Base-by-base conservation (phyloP, 495 filamentous ascomycete species). In the Bryoglossum gracile region DNA sequence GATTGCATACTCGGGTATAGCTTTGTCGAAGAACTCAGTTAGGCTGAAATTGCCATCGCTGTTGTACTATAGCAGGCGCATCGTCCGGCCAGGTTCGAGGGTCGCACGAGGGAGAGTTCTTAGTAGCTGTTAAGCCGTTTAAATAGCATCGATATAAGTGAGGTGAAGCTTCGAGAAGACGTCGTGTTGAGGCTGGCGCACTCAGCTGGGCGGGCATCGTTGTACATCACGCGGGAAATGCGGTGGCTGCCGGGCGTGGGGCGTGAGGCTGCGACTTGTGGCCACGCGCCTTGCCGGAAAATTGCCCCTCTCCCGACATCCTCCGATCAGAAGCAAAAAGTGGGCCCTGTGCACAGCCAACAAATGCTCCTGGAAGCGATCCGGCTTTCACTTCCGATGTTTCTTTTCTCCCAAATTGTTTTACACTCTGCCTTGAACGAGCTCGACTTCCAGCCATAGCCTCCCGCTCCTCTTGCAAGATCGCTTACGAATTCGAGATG, bases 1-100 rank as follows among this genome's bases (percentile, higher is more conserved):
- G 30, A 60, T 54, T 21, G 54, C 50, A 46, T 60, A 60, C n/a
- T 41, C 35, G 16, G 54, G 54, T 19, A 49, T 57, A 24, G 39
- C 23, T 14, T 22, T 40, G 3, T 38, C 24, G 36, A 28, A 35
- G 37, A 45, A 30, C 37, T 57, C 45, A n/a, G 34, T 53, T 10
- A 53, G 43, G 49, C 43, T 40, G 36, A 57, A 21, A 3, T 53
- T 17, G 43, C 37, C 37, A 21, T 36, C 23, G 39, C 40, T 34
- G 41, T 46, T 16, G 8, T 2, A 40, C 35, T 46, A 3, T 30
- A 53, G 42, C 34, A 53, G 50, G 41, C 50, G 50, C 30, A 53
- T 53, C 39, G 30, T 46, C 34, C 23, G 21, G 46, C 0, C n/a
- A 43, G 2, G 18, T 53, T 28, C 34, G 18, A 44, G 39, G 40